Conservation (phyloP, 116 monocot genomes). For the Posidonia oceanica region DNA sequence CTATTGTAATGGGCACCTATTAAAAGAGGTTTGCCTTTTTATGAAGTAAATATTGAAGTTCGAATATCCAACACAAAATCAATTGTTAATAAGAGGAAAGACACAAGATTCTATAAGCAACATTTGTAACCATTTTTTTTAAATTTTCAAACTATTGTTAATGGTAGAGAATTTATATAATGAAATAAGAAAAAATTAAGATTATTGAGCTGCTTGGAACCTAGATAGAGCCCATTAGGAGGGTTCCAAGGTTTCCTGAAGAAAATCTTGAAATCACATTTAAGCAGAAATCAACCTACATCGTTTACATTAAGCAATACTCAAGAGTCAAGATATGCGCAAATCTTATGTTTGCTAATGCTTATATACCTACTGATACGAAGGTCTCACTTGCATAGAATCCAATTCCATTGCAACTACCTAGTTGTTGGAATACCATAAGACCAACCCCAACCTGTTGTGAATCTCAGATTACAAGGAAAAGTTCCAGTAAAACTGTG, state of each 20-base stretch:
- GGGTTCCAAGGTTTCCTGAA: slow-evolving; percentile 45
- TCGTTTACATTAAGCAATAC: too few relatives aligned
- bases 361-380: slow-evolving; percentile 41
- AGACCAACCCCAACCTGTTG: slow-evolving; percentile 54
- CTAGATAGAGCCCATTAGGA: slow-evolving; percentile 20
- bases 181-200: not conserved
- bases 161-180: too few relatives aligned
- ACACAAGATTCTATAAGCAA: too few relatives aligned
- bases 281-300: too few relatives aligned
- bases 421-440: slow-evolving; percentile 64
- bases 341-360: not conserved
- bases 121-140: too few relatives aligned
- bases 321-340: too few relatives aligned
- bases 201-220: not conserved
- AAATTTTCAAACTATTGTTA: too few relatives aligned
- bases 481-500: too few relatives aligned
- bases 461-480: not conserved
- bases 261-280: not conserved
- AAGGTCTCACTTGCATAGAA: slow-evolving; percentile 68
- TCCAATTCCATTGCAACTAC: slow-evolving; percentile 50
- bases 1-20: slow-evolving; percentile 46
- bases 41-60: too few relatives aligned
- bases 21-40: not conserved
- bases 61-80: too few relatives aligned
- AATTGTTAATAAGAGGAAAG: too few relatives aligned